Base-by-base conservation (phyloP, 805 yeast species). In the Nakazawaea ernobii region DNA sequence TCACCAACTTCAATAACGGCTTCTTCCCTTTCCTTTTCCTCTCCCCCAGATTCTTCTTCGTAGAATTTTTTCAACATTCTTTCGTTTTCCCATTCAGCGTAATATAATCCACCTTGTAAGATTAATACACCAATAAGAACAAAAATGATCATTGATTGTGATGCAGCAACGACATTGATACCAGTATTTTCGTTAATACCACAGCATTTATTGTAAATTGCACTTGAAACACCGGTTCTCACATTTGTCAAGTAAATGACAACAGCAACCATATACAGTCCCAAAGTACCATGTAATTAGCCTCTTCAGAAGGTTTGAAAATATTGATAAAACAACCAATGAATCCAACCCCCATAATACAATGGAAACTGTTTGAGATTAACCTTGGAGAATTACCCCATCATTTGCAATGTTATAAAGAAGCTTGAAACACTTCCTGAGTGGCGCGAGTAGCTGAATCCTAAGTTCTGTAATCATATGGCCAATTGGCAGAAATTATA, bases 101-200 rank as follows among this genome's bases (percentile, higher is more conserved):
- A 92, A 77, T 86, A 88, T 59, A 92, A 75, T 33, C 97, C 97
- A 45, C 79, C 82, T 69, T 94, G 98, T 55, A 94, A 75, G 8
- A 86, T 73, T 38, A 90, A 67, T n/a, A 90, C 86, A 54, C 97
- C 97, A 20, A 79, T 60, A 45, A 91, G 69, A 14, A 86, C 71
- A 46, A 88, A 63, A 8, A 86, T 79, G 55, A 87, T 73, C 73
- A 92, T 83, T 35, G 84, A 75, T 66, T 84, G 84, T 28, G 94
- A 82, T 5, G 98, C 97, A 36, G 94, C 97, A 59, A 94, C 79
- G 35, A 94, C 96, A 54, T 87, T 88, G 58, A 92, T 67, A 29
- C 98, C 98, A 20, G 95, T 87, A 51, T 74, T 73, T 62, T 77
- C 80, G 58, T 86, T 87, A 43, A 94, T 96, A 44, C 94, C 98